Evolutionary conservation across 2,329 filamentous ascomycete species (phyloP), one percentile per base, ranked within the genome.

Genomic region (Esteya vermicola): DNA sequence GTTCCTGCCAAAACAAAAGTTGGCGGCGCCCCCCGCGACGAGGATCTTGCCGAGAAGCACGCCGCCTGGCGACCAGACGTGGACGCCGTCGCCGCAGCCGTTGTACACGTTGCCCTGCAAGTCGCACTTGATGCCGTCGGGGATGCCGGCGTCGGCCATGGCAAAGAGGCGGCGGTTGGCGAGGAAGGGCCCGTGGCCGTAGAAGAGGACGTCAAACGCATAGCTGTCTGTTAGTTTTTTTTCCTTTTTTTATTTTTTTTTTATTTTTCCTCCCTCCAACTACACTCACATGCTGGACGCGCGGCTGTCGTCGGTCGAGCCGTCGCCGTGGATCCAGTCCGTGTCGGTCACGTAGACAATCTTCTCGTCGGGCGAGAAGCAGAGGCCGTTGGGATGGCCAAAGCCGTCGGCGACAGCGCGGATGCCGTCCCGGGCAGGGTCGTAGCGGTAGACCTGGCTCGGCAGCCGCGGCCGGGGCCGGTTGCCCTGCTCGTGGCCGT

Each of bases 131-230:
- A 68, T 59, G 26, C 55, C 59, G 44, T 48, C 57, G 0, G 70
- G 68, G 8, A 65, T 58, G 0, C 67, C 67, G 0, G 53, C 54
- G 32, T 61, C 57, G 2, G 63, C 61, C 45, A 64, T 66, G 4
- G 70, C 64, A 46, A 76, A 75, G 0, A 72, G 50, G 16, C 68
- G 63, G 36, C 62, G 62, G 47, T 72, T 71, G 2, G 50, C 48
- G 6, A 74, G 53, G 39, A 66, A 66, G 0, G 58, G 58, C 10
- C 59, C 52, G 4, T 50, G 56, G 12, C 52, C 47, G 18, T 55
- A 52, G 2, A 38, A 50, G 2, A 56, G 43, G 6, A 73, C 51
- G 48, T 72, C 67, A 41, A 64, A 70, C 0, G 67, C 64, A 40
- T 71, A 71, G 5, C 64, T 63, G 4, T 54, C 54, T 14, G 54